Evolutionary conservation across 2,329 filamentous ascomycete genomes (phyloP), one percentile per base, ranked within the genome.

Genomic region (Neofusicoccum laricinum): DNA sequence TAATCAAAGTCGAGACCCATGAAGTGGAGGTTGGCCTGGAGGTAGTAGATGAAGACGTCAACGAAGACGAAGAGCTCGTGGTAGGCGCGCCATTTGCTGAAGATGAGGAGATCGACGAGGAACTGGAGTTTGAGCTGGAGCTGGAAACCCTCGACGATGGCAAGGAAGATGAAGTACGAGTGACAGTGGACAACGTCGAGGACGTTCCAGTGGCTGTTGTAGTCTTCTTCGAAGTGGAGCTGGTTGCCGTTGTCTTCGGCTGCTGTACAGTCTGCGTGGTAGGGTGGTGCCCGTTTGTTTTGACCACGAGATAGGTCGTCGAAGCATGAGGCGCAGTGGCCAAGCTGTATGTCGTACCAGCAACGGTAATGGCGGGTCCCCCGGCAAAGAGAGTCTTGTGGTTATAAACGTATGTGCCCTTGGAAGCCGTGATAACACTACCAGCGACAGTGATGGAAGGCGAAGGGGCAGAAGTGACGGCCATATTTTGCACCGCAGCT

Each of bases 291-390:
- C 25, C 53, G 14, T 38, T n/a, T 14, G 53, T 43, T 12, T 34
- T 63, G 10, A 63, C 21, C 12, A 53, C 48, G 21, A 51, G 46
- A 19, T 63, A 63, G 4, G 46, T 50, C 7, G 48, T 63, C 21
- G 19, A 50, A 30, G 48, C 59, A 43, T 41, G 36, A 19, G 21
- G 40, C 10, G 25, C 38, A 3, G 32, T 32, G 11, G 38, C 21
- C 21, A 63, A 34, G 17, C 46, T 53, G 48, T 63, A 63, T 15
- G 59, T 53, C 14, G 59, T 36, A 6, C 59, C 58, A 17, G 34
- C 38, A 25, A 62, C 15, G 4, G 58, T 51, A 12, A 62, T 50
- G 19, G 46, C 46, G 34, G 58, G 36, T 11, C 51, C 51, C 0
- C 36, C 51, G 1, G 34, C 34, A 30, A 17, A 55, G 2, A 55